These are phyloP conservation scores for Oenanthe javanica DNA, from an alignment of 140 eudicot genomes.

Conservation along the genomic window DNA sequence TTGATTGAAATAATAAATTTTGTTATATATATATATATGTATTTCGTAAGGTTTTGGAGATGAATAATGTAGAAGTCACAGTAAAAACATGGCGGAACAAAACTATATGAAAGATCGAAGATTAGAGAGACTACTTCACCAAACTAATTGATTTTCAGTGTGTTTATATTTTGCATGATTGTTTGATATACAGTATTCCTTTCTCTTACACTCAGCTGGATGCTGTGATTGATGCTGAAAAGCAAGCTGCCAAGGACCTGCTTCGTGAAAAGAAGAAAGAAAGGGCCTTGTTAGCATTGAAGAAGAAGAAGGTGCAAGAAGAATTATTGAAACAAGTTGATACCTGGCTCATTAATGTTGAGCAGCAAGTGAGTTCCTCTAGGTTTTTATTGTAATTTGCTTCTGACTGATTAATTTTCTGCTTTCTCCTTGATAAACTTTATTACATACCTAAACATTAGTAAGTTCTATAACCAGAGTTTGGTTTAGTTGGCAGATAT, in stretches of 20 bases:
- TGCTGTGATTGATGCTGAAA: conserved; percentile 93
- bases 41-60: neutral
- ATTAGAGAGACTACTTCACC: neutral
- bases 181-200: neutral
- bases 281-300: conserved; percentile 76
- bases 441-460: neutral
- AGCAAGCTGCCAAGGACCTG: conserved; percentile 87
- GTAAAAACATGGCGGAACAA: neutral
- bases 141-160: neutral
- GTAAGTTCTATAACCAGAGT: conserved; percentile 1
- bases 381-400: neutral
- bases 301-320: conserved; percentile 92
- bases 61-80: neutral
- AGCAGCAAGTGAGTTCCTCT: conserved; percentile 78
- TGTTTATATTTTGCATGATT: too few relatives aligned
- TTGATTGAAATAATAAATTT: too few relatives aligned
- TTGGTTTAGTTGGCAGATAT: conserved; percentile 92
- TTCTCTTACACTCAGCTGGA: conserved; percentile 42
- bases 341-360: conserved; percentile 86
- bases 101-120: neutral
- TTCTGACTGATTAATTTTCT: neutral
- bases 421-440: neutral
- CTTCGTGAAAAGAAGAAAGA: conserved; percentile 98
- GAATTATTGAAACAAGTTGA: conserved; percentile 89
- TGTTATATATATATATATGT: neutral